phyloP scores from a whole-genome alignment of 192 early-diverging fungal species.

The Backusella luteola region DNA sequence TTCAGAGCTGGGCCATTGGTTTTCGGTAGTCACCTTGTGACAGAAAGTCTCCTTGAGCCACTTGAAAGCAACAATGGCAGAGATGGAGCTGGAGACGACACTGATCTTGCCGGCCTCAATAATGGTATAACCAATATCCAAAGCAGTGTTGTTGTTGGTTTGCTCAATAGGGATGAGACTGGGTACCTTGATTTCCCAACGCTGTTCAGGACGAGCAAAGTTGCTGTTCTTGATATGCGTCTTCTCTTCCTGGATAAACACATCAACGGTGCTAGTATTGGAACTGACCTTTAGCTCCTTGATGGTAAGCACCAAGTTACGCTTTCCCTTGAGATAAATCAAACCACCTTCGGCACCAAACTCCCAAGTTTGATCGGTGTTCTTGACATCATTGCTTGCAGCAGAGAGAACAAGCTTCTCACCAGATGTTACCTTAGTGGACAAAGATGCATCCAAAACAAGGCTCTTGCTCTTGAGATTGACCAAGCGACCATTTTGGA shows the following conservation, averaged over 20 bases:
- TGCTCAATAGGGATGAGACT: constrained; percentile 13
- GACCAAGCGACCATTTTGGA: constrained; percentile 15
- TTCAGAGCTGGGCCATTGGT: constrained; percentile 22
- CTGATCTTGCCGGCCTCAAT: constrained; percentile 19
- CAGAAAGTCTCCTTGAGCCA: constrained; percentile 26
- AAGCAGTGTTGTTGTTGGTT: not conserved
- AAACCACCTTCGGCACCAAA: constrained; percentile 7
- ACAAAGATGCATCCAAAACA: constrained; percentile 15
- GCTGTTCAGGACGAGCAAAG: constrained; percentile 16
- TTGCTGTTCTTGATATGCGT: not conserved
- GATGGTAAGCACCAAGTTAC: constrained; percentile 16
- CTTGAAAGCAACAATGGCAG: constrained; percentile 25
- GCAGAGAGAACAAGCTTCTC: constrained; percentile 12
- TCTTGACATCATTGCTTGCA: not conserved
- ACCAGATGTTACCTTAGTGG: constrained; percentile 10
- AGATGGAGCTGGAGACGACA: constrained; percentile 13
- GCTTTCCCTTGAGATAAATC: constrained; percentile 14
- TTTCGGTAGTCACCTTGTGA: constrained; percentile 8
- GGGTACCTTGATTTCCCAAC: constrained; percentile 24
- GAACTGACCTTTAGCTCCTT: constrained; percentile 18
- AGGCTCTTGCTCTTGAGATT: constrained; percentile 28
- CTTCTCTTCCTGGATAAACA: constrained; percentile 21
- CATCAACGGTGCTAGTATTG: not conserved
- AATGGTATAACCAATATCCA: constrained; percentile 3
- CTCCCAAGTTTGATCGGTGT: constrained; percentile 26